Base-by-base conservation (phyloP, 495 filamentous ascomycete genomes). In the Hyaloscypha variabilis region DNA sequence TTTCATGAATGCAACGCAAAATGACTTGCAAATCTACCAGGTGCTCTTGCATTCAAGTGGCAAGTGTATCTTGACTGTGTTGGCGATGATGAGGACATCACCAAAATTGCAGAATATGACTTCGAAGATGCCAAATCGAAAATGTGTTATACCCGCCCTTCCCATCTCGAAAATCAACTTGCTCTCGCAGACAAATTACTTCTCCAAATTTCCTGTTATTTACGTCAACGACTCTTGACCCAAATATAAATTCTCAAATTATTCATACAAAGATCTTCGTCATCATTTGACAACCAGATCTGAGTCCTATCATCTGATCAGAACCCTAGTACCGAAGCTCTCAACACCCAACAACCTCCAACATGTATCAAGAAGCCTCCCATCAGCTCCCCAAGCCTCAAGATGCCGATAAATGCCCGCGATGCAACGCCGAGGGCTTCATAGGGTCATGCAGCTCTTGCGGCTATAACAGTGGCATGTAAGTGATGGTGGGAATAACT, bases 1-100 rank as follows among this genome's bases (percentile, higher is more conserved):
- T 70, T 67, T 70, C 68, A 70, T 68, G 63, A 73, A 73, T 70
- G 67, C 70, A 73, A 73, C 69, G 67, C 70, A 72, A 46, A 46
- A 72, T 53, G 70, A 56, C 65, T 68, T 68, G 61, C 67, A 58
- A 53, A 70, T 62, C 59, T 31, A 66, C 24, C 53, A 19, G 62
- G 53, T 58, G 42, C 59, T 39, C 55, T 58, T 25, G 25, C 8
- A 24, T 54, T 6, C 21, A 19, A 54, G 21, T 28, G 25, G 51
- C 21, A 54, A 54, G 51, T 54, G 19, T 54, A 23, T 26, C 8
- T 10, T 29, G 54, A 54, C 24, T 54, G 26, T 54, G 8, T n/a
- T 54, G n/a, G 8, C 19, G 51, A 25, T 24, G 39, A 42, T 14
- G 39, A 46, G 39, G 39, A 3, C 3, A 19, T 46, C 3, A 1